These are phyloP conservation scores for Martiniozyma abietophila DNA, from an alignment of 805 yeast genomes.

Conservation along the genomic window DNA sequence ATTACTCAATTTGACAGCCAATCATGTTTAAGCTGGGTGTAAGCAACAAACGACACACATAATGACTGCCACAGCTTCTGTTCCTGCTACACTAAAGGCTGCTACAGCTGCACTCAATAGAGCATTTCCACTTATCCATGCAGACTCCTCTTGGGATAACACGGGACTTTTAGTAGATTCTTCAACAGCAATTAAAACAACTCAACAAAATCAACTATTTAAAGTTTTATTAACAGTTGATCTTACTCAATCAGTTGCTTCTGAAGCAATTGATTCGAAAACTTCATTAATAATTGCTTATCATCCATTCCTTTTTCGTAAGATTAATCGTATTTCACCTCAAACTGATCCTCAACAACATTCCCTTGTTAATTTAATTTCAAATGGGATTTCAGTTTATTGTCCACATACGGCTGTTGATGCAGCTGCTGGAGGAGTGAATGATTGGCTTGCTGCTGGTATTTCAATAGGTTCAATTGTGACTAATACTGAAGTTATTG, in stretches of 20 bases:
- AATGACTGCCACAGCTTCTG: not conserved
- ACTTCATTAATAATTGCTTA: constrained; percentile 69
- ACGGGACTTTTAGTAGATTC: constrained; percentile 85
- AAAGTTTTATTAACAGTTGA: constrained; percentile 68
- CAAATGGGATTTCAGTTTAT: constrained; percentile 78
- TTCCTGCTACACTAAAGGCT: not conserved
- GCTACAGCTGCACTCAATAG: constrained; percentile 27
- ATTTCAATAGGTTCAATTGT: constrained; percentile 19
- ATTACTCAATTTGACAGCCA: not conserved
- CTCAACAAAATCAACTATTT: constrained; percentile 11
- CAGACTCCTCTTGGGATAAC: constrained; percentile 91
- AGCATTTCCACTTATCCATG: constrained; percentile 71
- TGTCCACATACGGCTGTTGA: constrained; percentile 96
- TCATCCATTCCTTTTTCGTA: constrained; percentile 90
- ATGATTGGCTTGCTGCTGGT: constrained; percentile 79
- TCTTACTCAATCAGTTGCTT: constrained; percentile 71
- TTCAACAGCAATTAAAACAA: constrained; percentile 21
- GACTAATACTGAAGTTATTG: constrained; percentile 30
- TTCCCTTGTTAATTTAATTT: constrained; percentile 63
- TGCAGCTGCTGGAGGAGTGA: constrained; percentile 87
- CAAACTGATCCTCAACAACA: constrained; percentile 46
- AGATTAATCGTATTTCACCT: constrained; percentile 74
- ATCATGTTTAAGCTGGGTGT: constrained; percentile 1
- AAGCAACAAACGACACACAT: too few relatives aligned
- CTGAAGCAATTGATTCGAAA: constrained; percentile 61